Conservation (phyloP, 768 basidiomycete species). For the Leucocoprinus birnbaumii region DNA sequence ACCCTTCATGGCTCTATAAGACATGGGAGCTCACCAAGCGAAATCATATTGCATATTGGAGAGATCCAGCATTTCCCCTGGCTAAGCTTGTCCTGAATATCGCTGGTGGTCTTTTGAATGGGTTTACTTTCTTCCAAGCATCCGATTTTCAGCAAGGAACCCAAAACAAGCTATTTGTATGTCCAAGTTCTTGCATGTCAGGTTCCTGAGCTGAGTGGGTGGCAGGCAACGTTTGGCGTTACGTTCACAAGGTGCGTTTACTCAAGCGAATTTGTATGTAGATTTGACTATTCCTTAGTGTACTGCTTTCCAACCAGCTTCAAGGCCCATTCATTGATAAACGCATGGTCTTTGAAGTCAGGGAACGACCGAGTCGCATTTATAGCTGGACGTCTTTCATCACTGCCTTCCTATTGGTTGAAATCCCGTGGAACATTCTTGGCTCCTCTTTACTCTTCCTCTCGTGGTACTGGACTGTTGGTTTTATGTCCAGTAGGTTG, state of each 20-base stretch:
- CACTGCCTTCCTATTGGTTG: slow-evolving; percentile 52
- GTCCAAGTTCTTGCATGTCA: slow-evolving; percentile 30
- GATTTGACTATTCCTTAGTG: too few species aligned
- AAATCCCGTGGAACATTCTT: slow-evolving; percentile 64
- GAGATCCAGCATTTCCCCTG: slow-evolving; percentile 59
- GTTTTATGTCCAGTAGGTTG: slow-evolving; percentile 48
- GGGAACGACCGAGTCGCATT: slow-evolving; percentile 63
- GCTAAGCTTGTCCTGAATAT: slow-evolving; percentile 58
- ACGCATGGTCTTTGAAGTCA: slow-evolving; percentile 64
- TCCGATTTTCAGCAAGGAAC: slow-evolving; percentile 51
- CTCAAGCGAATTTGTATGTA: too few species aligned
- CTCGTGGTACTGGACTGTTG: slow-evolving; percentile 76
- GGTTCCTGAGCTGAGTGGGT: too few species aligned
- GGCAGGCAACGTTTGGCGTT: too few species aligned
- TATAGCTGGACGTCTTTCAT: slow-evolving; percentile 64
- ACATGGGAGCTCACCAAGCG: slow-evolving; percentile 38
- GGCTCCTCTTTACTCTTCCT: slow-evolving; percentile 61
- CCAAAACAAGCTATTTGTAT: slow-evolving; percentile 69
- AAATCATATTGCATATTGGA: slow-evolving; percentile 45
- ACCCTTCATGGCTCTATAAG: slow-evolving; percentile 53
- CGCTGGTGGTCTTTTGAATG: slow-evolving; percentile 51
- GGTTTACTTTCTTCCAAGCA: slow-evolving; percentile 64
- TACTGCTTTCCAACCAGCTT: too few species aligned
- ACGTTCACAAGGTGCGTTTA: too few species aligned
- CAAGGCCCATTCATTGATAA: too few species aligned